Evolutionary conservation across 768 basidiomycete genomes (phyloP), one percentile per base, ranked within the genome.

Genomic region (Pleurotus platypus): DNA sequence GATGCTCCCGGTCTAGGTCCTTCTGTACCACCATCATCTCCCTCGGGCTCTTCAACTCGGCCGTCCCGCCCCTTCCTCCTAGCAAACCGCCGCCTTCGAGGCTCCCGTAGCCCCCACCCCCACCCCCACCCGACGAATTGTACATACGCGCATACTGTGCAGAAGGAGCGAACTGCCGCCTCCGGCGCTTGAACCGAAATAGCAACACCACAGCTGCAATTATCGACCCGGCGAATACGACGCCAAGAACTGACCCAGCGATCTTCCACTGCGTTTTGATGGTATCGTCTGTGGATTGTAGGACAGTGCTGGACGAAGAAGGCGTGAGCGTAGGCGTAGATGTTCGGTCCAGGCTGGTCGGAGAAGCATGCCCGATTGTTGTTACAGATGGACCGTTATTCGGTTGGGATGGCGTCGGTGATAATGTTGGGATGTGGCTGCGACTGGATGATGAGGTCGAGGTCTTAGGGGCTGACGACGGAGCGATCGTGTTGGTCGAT

Each of bases 241-340:
- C 51, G 5, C 51, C 51, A 42, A 54, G 35, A 22, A 54, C 39
- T 40, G 51, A 54, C 16, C 51, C 51, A 20, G 39, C 51, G 8
- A 54, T 54, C 37, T 13, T 42, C 51, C 51, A 54, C n/a, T 54
- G 51, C 7, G 37, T 54, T 22, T 38, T n/a, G 24, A 54, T 20
- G 27, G 38, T 42, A 18, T 18, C 39, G 35, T 15, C 18, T 9
- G 30, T 35, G 11, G 30, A 35, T 11, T 35, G 30, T 0, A 35
- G 30, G 11, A 35, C 30, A 35, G 30, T 35, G 30, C 30, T 35
- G 11, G 30, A 35, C 8, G 30, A 35, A 35, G 30, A 35, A 35
- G 30, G 30, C 11, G 30, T 35, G 30, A 9, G 3, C 30, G 30
- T 35, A 35, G 30, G 9, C 11, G 30, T 35, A 35, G 30, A 35